phyloP scores from a whole-genome alignment of 441 rosid species.

The Erodium moschatum region DNA sequence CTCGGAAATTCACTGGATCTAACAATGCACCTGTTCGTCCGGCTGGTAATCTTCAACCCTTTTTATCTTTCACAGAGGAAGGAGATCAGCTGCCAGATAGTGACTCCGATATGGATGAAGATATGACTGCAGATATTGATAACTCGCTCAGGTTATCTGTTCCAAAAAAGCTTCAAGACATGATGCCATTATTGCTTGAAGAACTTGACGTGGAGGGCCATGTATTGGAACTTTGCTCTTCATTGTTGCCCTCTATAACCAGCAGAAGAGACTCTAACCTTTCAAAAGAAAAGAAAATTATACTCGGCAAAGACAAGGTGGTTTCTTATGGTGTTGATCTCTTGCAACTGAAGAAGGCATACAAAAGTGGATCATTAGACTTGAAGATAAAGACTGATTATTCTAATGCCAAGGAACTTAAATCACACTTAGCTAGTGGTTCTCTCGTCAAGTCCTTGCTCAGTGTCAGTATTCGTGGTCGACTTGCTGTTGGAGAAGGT shows the following conservation, averaged over 20 bases:
- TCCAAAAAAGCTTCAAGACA: conserved; percentile 69
- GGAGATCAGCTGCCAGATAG: conserved; percentile 86
- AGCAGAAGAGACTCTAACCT: conserved; percentile 70
- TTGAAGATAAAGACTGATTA: conserved; percentile 98
- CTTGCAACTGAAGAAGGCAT: conserved; percentile 94
- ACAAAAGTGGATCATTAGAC: conserved; percentile 95
- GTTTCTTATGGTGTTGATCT: conserved; percentile 77
- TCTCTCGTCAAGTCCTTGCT: conserved; percentile 96
- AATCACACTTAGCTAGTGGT: conserved; percentile 80
- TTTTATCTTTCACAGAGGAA: conserved; percentile 77
- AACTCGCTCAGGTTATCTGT: conserved; percentile 49
- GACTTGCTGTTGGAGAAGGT: conserved; percentile 99
- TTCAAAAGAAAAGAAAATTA: conserved; percentile 63
- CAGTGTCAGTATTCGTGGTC: conserved; percentile 90
- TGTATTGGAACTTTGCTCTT: conserved; percentile 71
- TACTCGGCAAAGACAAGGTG: conserved; percentile 72
- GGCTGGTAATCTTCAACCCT: conserved; percentile 62
- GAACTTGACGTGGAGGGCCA: conserved; percentile 77
- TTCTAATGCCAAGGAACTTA: conserved; percentile 95
- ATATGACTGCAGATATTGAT: conserved; percentile 49
- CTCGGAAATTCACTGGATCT: conserved; percentile 77
- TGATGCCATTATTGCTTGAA: conserved; percentile 55
- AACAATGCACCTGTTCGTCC: conserved; percentile 48
- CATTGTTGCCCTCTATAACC: conserved; percentile 68
- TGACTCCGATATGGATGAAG: conserved; percentile 95